Conservation (phyloP, 2,329 filamentous ascomycete species). For the Paraphaeosphaeria sporulosa region DNA sequence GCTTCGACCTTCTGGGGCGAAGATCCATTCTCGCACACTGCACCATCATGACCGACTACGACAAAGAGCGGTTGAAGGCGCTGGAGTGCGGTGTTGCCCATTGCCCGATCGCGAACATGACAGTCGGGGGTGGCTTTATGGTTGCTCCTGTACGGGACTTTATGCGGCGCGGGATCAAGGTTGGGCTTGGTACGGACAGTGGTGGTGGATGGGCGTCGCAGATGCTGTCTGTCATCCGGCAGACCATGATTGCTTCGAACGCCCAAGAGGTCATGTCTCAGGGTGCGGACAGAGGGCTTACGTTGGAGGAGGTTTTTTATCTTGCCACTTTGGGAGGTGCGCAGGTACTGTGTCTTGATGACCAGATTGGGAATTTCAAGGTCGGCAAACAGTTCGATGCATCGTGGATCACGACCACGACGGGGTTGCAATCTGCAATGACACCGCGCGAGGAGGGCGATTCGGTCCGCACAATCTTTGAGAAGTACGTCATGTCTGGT, state of each 20-base stretch:
- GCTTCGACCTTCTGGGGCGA: constrained; percentile 62
- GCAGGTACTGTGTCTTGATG: constrained; percentile 62
- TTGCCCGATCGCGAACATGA: constrained; percentile 70
- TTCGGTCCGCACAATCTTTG: constrained; percentile 57
- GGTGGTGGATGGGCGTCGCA: constrained; percentile 69
- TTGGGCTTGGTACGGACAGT: constrained; percentile 72
- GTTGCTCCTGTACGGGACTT: constrained; percentile 67
- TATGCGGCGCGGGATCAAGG: constrained; percentile 65
- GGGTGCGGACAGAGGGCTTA: constrained; percentile 46
- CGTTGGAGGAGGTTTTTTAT: constrained; percentile 56
- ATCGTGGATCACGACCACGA: constrained; percentile 55
- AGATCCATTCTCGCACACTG: constrained; percentile 72
- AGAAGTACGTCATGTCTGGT: constrained; percentile 72
- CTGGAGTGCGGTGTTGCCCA: constrained; percentile 68
- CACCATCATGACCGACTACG: constrained; percentile 66
- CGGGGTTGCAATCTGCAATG: constrained; percentile 46
- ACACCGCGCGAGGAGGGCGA: constrained; percentile 63
- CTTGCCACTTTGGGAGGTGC: constrained; percentile 70
- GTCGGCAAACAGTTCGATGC: constrained; percentile 71
- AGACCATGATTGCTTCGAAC: constrained; percentile 62
- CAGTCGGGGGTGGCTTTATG: constrained; percentile 61
- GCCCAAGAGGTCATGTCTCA: constrained; percentile 43
- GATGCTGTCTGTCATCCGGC: constrained; percentile 66
- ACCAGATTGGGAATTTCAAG: constrained; percentile 64
- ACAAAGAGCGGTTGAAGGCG: constrained; percentile 57